Evolutionary conservation across 1,284 basidiomycete species (phyloP).

Genomic region (Boletellus sp.): DNA sequence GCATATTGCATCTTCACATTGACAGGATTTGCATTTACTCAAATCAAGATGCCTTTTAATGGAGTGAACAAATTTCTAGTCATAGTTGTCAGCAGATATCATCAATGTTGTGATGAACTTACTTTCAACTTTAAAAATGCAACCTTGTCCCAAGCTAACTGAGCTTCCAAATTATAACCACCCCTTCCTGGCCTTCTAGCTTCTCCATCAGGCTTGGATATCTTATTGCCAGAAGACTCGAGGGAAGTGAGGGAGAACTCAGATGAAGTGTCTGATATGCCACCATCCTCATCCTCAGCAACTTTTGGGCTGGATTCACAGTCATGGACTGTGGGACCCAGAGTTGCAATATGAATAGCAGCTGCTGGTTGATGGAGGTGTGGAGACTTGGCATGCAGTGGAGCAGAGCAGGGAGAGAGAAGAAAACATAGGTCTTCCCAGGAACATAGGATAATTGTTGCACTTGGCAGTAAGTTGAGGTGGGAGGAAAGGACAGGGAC

Average conservation of each 20-base stretch:
- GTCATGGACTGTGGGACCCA: neutral
- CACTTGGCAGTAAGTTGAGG: neutral
- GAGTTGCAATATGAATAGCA: neutral
- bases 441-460: neutral
- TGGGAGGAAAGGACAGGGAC: too few species aligned
- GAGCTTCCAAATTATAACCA: constrained; percentile 9
- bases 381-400: neutral
- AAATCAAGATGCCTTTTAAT: constrained; percentile 5
- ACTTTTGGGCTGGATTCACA: neutral
- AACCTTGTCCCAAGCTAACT: neutral
- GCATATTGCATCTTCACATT: neutral
- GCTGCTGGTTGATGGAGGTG: neutral
- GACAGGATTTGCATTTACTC: constrained; percentile 1
- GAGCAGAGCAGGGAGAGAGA: too few species aligned
- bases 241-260: neutral
- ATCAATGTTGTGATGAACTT: neutral
- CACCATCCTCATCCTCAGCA: neutral
- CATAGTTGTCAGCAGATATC: neutral
- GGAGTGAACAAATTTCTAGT: constrained; percentile 6
- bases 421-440: neutral
- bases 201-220: constrained; percentile 10
- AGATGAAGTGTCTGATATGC: neutral
- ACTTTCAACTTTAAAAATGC: constrained; percentile 1
- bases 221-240: constrained; percentile 1
- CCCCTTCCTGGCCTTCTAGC: constrained; percentile 5